Conservation (phyloP, 2,329 filamentous ascomycete species). For the Paraconiothyrium sp. region DNA sequence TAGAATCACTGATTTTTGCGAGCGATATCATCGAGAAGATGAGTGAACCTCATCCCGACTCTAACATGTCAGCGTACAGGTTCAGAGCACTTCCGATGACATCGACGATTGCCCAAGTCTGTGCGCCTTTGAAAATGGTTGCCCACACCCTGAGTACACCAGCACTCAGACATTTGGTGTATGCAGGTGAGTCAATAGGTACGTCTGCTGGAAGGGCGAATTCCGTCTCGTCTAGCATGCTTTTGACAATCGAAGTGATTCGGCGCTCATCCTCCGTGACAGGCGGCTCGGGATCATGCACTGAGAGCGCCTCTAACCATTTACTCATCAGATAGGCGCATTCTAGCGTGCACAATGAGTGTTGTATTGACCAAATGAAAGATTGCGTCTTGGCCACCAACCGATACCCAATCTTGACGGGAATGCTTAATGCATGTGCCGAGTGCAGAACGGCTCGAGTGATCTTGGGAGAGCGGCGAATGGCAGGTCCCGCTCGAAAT, state of each 20-base stretch:
- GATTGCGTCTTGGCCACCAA: conserved; percentile 52
- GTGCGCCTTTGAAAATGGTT: conserved; percentile 53
- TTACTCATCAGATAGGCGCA: conserved; percentile 54
- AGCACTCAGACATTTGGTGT: conserved; percentile 49
- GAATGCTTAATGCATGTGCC: conserved; percentile 73
- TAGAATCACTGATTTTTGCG: background rate
- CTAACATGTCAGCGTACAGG: conserved; percentile 53
- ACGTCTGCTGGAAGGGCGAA: conserved; percentile 41
- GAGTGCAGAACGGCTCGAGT: conserved; percentile 73
- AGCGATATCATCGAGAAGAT: background rate
- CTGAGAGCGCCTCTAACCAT: conserved; percentile 50
- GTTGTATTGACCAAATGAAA: conserved; percentile 53
- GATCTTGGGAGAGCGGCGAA: conserved; percentile 68
- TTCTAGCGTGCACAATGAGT: conserved; percentile 51
- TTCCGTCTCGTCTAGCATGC: conserved; percentile 54
- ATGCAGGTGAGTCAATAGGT: conserved; percentile 45
- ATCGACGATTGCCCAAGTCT: conserved; percentile 56
- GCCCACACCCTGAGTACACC: conserved; percentile 55
- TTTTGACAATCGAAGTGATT: conserved; percentile 50
- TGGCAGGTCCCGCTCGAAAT: conserved; percentile 66
- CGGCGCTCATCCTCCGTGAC: conserved; percentile 51
- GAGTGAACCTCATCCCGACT: conserved; percentile 42
- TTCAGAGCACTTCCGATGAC: conserved; percentile 54
- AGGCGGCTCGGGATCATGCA: conserved; percentile 43
- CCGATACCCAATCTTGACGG: conserved; percentile 64